Base-by-base conservation (phyloP, 805 yeast genomes). In the Suhomyces faveliae region DNA sequence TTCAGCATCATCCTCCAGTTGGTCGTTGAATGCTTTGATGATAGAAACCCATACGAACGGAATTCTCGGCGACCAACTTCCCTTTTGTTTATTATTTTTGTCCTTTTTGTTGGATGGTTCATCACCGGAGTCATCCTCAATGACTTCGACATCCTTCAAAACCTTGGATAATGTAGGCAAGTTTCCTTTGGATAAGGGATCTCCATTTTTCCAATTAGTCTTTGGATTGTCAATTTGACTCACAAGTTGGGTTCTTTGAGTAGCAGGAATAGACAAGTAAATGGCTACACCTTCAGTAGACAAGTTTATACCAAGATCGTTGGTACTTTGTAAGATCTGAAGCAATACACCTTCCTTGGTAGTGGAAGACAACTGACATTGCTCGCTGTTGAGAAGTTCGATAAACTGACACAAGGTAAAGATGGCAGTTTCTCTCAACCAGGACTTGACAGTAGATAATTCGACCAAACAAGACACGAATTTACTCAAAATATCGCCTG, bases 381-480 rank as follows among this genome's bases (percentile, higher is more conserved):
- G 17, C 10, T 37, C 39, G 9, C n/a, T n/a, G 47, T 47, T 23
- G 27, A 55, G n/a, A 15, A 27, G 19, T 17, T 40, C 33, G 7
- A 71, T 50, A 41, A 85, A 74, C 45, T 79, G 83, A 55, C 77
- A 80, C 41, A 91, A 70, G 1, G 95, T 86, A 59, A 76, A 87
- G 57, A 87, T 74, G 35, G 89, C 76, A 3, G 95, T 81, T 65
- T 92, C 97, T 51, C 95, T 73, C 37, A 91, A 78, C 97, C 97
- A 91, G 1, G 87, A 79, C 62, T 91, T 92, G 29, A 70, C 54
- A 11, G 71, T 63, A 0, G 95, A 78, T 47, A 91, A 70, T 20
- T 78, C 81, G 4, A 88, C 62, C 30, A 87, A 57, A 24, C 70
- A 62, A 4, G 71, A 66, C 22, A 80, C 63, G 40, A 84, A 77